phyloP scores from a whole-genome alignment of 768 basidiomycete genomes.

The Grammothele lineata region DNA sequence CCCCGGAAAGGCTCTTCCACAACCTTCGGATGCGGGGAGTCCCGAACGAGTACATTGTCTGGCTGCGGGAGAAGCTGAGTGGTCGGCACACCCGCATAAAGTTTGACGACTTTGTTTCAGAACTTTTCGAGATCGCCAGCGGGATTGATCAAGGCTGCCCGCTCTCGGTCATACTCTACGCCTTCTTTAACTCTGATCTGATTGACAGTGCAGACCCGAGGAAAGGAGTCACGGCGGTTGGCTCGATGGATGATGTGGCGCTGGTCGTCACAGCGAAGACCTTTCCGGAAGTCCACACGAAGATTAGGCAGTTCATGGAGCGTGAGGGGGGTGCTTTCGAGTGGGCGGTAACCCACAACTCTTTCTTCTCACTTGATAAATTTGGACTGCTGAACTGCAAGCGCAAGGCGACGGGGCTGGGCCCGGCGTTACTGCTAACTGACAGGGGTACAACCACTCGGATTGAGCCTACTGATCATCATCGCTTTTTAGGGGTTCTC shows the following conservation, averaged over 20 bases:
- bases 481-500: conserved; percentile 29
- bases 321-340: conserved; percentile 19
- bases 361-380: conserved; percentile 19
- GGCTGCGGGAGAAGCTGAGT: conserved; percentile 15
- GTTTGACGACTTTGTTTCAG: conserved; percentile 25
- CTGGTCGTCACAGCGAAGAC: conserved; percentile 3
- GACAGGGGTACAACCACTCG: neutral
- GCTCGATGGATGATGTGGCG: conserved; percentile 19
- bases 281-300: conserved; percentile 2
- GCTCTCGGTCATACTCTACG: conserved; percentile 26
- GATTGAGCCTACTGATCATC: conserved; percentile 14
- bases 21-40: conserved; percentile 13
- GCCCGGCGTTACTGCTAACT: conserved; percentile 12
- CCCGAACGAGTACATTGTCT: conserved; percentile 15
- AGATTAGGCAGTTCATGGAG: conserved; percentile 10
- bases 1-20: conserved; percentile 13
- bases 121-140: conserved; percentile 16
- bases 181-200: conserved; percentile 30
- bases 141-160: conserved; percentile 34
- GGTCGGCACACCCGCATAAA: conserved; percentile 17
- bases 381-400: conserved; percentile 8
- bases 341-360: conserved; percentile 27
- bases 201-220: conserved; percentile 7
- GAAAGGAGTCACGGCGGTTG: conserved; percentile 8
- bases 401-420: neutral